Evolutionary conservation across 345 rosid genomes (phyloP), one percentile per base, ranked within the genome.

Genomic region (Syzygium aqueum): DNA sequence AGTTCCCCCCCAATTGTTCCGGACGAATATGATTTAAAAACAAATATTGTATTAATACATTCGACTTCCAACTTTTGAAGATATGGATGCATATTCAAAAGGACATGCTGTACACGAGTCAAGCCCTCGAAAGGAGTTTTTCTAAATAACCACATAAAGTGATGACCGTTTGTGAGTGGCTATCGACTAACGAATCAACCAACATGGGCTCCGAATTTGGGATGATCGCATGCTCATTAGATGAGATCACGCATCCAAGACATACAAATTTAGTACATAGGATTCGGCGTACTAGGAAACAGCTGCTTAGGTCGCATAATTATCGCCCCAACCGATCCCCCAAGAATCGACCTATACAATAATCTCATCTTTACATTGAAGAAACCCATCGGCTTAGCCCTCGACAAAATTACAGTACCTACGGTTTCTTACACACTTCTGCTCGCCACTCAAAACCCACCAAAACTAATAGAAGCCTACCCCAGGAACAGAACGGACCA

Each of bases 241-340:
- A 7, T 0, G 77, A 15, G 1, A 65, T 15, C 53, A 52, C 53
- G 17, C 3, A 65, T 0, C 1, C 7, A 7, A 0, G 22, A 65
- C 40, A 65, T 63, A 7, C 15, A 11, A 65, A 65, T 65, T 65
- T 65, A 65, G 22, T 21, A 30, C 40, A 65, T 30, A 16, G 22
- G 78, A 21, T 54, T 54, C 25, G 10, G 59, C 25, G 22, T 54
- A 21, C 59, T 54, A 22, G 1, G 43, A 30, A 30, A 30, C 43
- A 67, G 78, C 78, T 67, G 78, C 80, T 73, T 9, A 37, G 1
- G 49, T 11, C 49, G 15, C 80, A 73, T 33, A 73, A 19, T 73
- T 37, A 33, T 73, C 80, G 8, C 80, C 37, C 80, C 80, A 37
- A 73, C 80, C 8, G 6, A 73, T 73, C 49, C 49, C 49, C 49